A percentile compares a stretch with the other conserved stretches of the same genome.
phyloP scores from a whole-genome alignment of 2,329 filamentous ascomycete genomes.

The Xylariaceae sp. region DNA sequence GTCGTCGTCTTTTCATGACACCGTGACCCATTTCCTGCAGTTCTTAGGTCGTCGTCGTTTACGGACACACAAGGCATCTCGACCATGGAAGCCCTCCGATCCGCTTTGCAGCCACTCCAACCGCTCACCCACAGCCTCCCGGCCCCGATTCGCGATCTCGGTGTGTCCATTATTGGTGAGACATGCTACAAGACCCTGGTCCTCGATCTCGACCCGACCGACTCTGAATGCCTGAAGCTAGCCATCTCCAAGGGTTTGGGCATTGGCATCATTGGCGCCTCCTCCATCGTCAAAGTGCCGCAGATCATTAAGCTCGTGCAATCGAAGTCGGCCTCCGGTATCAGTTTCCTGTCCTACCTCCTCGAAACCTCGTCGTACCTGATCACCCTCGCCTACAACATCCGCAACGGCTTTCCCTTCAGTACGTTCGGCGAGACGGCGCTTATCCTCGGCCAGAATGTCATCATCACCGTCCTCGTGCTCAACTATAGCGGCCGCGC shows the following conservation, averaged over 20 bases:
- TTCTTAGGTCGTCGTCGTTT: no score
- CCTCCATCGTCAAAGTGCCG: slow-evolving; percentile 91
- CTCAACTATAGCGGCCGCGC: slow-evolving; percentile 78
- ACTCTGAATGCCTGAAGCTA: slow-evolving; percentile 82
- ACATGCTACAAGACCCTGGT: slow-evolving; percentile 86
- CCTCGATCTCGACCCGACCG: slow-evolving; percentile 79
- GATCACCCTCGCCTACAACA: slow-evolving; percentile 90
- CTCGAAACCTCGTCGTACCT: slow-evolving; percentile 90
- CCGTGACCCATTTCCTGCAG: no score
- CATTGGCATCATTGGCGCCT: slow-evolving; percentile 89
- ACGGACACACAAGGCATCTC: no score
- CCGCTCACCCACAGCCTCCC: slow-evolving; percentile 78
- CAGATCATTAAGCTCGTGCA: slow-evolving; percentile 92
- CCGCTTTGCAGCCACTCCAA: slow-evolving; percentile 64
- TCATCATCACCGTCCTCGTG: slow-evolving; percentile 85
- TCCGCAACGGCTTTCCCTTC: slow-evolving; percentile 90
- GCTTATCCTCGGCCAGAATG: slow-evolving; percentile 89
- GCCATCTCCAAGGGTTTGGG: slow-evolving; percentile 91
- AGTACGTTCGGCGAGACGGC: slow-evolving; percentile 96
- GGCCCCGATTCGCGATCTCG: slow-evolving; percentile 73
- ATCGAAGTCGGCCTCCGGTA: slow-evolving; percentile 79
- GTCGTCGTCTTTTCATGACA: no score
- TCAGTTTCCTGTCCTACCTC: slow-evolving; percentile 89
- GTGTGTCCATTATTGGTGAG: slow-evolving; percentile 79
- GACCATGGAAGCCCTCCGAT: slow-evolving; percentile 66